Conservation (phyloP, 371 early-diverging fungal genomes). For the Rhizopus delemar region DNA sequence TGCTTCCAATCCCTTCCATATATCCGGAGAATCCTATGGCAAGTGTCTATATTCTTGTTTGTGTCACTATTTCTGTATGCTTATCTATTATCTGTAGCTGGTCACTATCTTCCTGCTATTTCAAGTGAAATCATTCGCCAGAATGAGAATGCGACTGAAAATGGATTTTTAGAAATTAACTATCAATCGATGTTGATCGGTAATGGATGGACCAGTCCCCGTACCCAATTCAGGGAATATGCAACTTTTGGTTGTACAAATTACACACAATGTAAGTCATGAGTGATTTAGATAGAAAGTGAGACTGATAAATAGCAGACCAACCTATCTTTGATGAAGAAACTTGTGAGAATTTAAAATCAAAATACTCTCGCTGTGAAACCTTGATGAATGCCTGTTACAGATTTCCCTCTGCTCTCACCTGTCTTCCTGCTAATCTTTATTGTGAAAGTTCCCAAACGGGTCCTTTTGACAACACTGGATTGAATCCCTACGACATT, state of each 20-base stretch:
- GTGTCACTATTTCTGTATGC: not conserved
- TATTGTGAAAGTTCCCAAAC: slow-evolving; percentile 75
- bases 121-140: slow-evolving; percentile 60
- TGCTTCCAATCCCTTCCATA: slow-evolving; percentile 33
- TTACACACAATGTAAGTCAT: slow-evolving; percentile 10
- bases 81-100: slow-evolving; percentile 37
- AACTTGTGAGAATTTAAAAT: slow-evolving; percentile 71
- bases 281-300: too few relatives aligned
- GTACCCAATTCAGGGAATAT: slow-evolving; percentile 83
- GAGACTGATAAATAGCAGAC: not conserved
- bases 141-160: slow-evolving; percentile 15
- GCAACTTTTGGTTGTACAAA: slow-evolving; percentile 79
- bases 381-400: slow-evolving; percentile 77
- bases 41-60: not conserved
- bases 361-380: slow-evolving; percentile 68
- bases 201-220: slow-evolving; percentile 87
- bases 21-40: slow-evolving; percentile 70
- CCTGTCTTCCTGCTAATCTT: slow-evolving; percentile 79
- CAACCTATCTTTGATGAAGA: slow-evolving; percentile 40
- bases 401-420: slow-evolving; percentile 63
- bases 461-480: slow-evolving; percentile 59
- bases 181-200: slow-evolving; percentile 79
- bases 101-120: slow-evolving; percentile 82
- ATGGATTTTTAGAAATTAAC: slow-evolving; percentile 33
- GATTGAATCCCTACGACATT: slow-evolving; percentile 79